A percentile compares a stretch with the other conserved stretches of the same genome.
phyloP scores from a whole-genome alignment of 2,329 filamentous ascomycete genomes.

The Fusarium neocosmosporiellum region DNA sequence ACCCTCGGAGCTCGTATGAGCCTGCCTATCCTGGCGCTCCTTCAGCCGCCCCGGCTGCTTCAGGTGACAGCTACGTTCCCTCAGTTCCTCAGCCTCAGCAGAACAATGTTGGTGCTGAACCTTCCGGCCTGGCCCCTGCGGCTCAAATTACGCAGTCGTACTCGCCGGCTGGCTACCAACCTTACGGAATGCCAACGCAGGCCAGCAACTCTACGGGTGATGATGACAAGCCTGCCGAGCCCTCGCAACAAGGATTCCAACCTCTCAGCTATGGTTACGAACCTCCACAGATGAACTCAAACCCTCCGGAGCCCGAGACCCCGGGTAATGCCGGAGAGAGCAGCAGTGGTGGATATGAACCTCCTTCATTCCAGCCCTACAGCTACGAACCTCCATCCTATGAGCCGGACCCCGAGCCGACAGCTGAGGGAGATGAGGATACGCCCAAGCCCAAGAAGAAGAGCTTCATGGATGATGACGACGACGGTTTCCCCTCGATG shows the following conservation, averaged over 20 bases:
- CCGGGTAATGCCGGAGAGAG: slow-evolving; percentile 41
- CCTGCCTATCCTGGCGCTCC: slow-evolving; percentile 41
- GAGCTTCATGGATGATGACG: slow-evolving; percentile 84
- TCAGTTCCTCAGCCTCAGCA: slow-evolving; percentile 27
- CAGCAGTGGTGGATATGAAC: slow-evolving; percentile 64
- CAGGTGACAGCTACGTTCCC: slow-evolving; percentile 35
- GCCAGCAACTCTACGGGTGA: slow-evolving; percentile 6
- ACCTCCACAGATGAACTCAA: slow-evolving; percentile 53
- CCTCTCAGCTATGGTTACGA: slow-evolving; percentile 64
- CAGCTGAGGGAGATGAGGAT: slow-evolving; percentile 55
- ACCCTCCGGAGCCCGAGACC: slow-evolving; percentile 24
- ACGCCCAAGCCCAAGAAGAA: slow-evolving; percentile 76
- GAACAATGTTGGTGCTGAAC: slow-evolving; percentile 9
- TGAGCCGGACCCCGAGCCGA: slow-evolving; percentile 60
- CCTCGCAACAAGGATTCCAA: slow-evolving; percentile 54
- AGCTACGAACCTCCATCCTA: slow-evolving; percentile 69
- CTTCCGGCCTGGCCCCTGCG: slow-evolving; percentile 36
- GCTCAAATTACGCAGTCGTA: slow-evolving; percentile 41
- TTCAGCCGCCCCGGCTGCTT: slow-evolving; percentile 19
- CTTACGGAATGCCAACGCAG: slow-evolving; percentile 43
- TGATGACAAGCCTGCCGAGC: slow-evolving; percentile 24
- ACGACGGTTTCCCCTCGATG: slow-evolving; percentile 72
- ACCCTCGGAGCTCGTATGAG: slow-evolving; percentile 51
- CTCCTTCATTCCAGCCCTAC: slow-evolving; percentile 71
- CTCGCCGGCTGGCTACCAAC: slow-evolving; percentile 41